These are phyloP conservation scores for Phytophthora rubi DNA, from an alignment of 352 stramenopile species.

Conservation along the genomic window DNA sequence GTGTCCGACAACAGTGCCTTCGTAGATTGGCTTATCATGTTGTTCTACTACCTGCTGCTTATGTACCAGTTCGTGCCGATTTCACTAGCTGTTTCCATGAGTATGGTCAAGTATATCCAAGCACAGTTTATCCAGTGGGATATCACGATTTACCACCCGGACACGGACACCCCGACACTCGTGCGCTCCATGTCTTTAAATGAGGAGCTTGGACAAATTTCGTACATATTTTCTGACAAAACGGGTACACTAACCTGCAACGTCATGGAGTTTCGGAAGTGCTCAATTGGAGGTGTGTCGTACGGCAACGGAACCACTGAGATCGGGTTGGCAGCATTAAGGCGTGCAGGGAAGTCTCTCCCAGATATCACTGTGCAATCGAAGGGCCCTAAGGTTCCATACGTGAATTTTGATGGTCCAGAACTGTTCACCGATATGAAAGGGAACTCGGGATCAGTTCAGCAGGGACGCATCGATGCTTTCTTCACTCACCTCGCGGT, in stretches of 20 bases:
- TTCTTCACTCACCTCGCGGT: conserved; percentile 90
- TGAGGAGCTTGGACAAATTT: conserved; percentile 96
- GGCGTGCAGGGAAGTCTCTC: conserved; percentile 64
- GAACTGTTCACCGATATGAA: conserved; percentile 75
- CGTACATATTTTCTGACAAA: conserved; percentile 99
- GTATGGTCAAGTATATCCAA: conserved; percentile 95
- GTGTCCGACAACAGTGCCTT: conserved; percentile 39
- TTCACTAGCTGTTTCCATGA: conserved; percentile 97
- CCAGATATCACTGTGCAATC: conserved; percentile 36
- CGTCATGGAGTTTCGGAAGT: conserved; percentile 98
- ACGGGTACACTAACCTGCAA: conserved; percentile 99
- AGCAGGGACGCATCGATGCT: conserved; percentile 66
- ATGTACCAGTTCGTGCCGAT: conserved; percentile 98
- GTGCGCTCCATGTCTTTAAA: conserved; percentile 95
- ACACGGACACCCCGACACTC: conserved; percentile 87
- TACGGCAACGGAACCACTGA: conserved; percentile 91
- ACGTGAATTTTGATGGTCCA: conserved; percentile 81
- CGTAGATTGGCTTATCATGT: conserved; percentile 81
- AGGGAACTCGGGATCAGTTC: conserved; percentile 48
- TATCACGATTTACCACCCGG: conserved; percentile 93
- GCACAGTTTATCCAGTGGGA: conserved; percentile 95
- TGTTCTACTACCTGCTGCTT: conserved; percentile 95
- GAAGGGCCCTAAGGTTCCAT: conserved; percentile 47
- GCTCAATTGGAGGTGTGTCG: conserved; percentile 88
- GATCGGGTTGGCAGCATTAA: conserved; percentile 74